These are phyloP conservation scores for Grosmannia serpens DNA, from an alignment of 2,329 filamentous ascomycete genomes.

Conservation along the genomic window DNA sequence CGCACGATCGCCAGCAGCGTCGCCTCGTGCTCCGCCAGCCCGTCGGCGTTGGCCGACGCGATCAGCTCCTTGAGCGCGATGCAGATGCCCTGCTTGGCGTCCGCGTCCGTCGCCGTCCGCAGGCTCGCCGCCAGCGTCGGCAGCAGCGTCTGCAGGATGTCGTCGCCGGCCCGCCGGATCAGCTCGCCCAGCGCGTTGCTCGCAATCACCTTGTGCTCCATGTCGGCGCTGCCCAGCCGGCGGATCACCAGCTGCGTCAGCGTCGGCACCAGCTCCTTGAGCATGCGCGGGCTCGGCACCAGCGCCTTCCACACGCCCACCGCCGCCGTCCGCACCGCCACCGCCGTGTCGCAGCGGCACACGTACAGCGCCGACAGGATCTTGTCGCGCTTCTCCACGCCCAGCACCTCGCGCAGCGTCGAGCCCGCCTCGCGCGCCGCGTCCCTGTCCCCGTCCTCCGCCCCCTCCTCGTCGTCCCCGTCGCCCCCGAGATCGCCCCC, in stretches of 20 bases:
- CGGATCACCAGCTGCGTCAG: constrained; percentile 91
- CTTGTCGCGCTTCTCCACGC: constrained; percentile 93
- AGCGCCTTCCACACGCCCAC: constrained; percentile 94
- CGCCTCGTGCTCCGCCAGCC: constrained; percentile 89
- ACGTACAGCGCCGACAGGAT: constrained; percentile 96
- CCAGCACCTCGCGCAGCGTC: constrained; percentile 87
- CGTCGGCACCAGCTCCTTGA: constrained; percentile 91
- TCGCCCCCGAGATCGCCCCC: no score
- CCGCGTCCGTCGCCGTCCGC: constrained; percentile 68
- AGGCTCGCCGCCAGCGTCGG: constrained; percentile 89
- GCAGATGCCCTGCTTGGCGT: constrained; percentile 94
- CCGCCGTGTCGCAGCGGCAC: constrained; percentile 92
- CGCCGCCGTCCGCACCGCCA: constrained; percentile 77
- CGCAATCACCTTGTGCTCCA: constrained; percentile 98
- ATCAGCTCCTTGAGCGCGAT: constrained; percentile 92
- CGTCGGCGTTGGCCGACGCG: constrained; percentile 73
- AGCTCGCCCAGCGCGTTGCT: constrained; percentile 94
- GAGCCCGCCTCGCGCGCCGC: constrained; percentile 74
- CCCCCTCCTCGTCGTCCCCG: constrained; percentile 58
- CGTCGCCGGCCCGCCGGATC: constrained; percentile 92
- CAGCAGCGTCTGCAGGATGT: constrained; percentile 74
- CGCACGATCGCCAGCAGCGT: constrained; percentile 89
- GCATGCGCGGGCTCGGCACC: constrained; percentile 79
- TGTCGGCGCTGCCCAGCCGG: constrained; percentile 85
- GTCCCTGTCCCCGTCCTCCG: constrained; percentile 69